phyloP scores from a whole-genome alignment of 2,329 filamentous ascomycete species.

The Dothideomycetidae sp. region DNA sequence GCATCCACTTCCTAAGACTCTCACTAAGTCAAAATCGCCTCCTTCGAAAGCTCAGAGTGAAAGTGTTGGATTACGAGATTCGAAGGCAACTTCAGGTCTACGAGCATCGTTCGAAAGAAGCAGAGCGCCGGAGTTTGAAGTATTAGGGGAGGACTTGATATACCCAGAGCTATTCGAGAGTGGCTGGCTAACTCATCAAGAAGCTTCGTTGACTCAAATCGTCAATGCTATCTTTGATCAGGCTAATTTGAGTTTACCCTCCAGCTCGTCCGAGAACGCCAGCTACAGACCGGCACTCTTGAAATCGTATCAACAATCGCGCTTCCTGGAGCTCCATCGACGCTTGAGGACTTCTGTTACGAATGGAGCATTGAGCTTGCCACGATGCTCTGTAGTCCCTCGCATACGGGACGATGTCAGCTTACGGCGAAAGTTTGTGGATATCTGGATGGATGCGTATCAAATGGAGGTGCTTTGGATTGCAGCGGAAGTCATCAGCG shows the following conservation, averaged over 20 bases:
- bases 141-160: slow-evolving; percentile 40
- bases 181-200: slow-evolving; percentile 47
- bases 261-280: background rate
- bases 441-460: slow-evolving; percentile 45
- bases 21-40: background rate
- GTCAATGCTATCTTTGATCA: slow-evolving; percentile 41
- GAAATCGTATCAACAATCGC: slow-evolving; percentile 38
- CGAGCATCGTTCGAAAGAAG: no score
- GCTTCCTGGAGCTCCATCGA: slow-evolving; percentile 39
- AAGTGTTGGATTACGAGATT: background rate
- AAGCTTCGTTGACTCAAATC: slow-evolving; percentile 45
- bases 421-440: slow-evolving; percentile 41
- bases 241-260: slow-evolving; percentile 17
- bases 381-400: slow-evolving; percentile 36
- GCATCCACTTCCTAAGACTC: no score
- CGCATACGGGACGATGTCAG: slow-evolving; percentile 42
- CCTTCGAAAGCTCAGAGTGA: background rate
- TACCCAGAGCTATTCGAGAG: slow-evolving; percentile 48
- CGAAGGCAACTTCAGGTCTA: background rate
- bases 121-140: slow-evolving; percentile 21
- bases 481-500: slow-evolving; percentile 44
- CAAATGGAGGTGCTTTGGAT: slow-evolving; percentile 35
- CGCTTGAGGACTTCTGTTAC: slow-evolving; percentile 44
- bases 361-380: slow-evolving; percentile 43
- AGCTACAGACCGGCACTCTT: slow-evolving; percentile 36